Base-by-base conservation (phyloP, 2,329 filamentous ascomycete species). In the Tolypocladium inflatum region DNA sequence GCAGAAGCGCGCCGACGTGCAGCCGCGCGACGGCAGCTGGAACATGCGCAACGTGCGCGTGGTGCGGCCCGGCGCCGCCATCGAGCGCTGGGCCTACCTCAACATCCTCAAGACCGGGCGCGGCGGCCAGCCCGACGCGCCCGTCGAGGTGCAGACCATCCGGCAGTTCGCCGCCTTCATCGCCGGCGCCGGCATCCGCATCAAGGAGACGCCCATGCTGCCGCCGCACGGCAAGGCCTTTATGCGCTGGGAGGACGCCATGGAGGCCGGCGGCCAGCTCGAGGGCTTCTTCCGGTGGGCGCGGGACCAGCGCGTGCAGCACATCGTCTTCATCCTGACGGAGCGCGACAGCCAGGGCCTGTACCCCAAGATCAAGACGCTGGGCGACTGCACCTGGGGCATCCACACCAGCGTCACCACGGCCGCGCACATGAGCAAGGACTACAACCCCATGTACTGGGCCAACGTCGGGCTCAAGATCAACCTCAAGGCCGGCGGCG, bases 401-500 rank as follows among this genome's bases (percentile, higher is more conserved):
- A 78, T 91, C 15, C 83, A 84, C 59, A 89, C 88, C 0, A 81
- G 89, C 59, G 90, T 87, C 63, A 78, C 88, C 7, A 76, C 79
- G 2, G 65, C 39, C 39, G 59, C 63, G 1, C 78, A 78, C 55
- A 63, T 81, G 19, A 62, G 52, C 38, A 68, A 68, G 15, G 63
- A 61, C 1, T 54, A 37, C 13, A 68, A 66, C 55, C 60, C 63
- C 2, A 73, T 83, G 55, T 88, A 87, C 65, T 84, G 81, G 58
- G 85, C 84, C 56, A 91, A 91, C 58, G 78, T 90, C 2, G 84
- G 78, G 0, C 74, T 96, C 58, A 96, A 91, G 73, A 80, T 93
- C 71, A 96, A 96, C 66, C 75, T 93, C 53, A 95, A 94, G 71
- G 77, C 85, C 35, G 89, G 88, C 1, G 89, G 90, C 0, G 72